Conservation (phyloP, 2,329 filamentous ascomycete genomes). For the Gyromitra esculenta region DNA sequence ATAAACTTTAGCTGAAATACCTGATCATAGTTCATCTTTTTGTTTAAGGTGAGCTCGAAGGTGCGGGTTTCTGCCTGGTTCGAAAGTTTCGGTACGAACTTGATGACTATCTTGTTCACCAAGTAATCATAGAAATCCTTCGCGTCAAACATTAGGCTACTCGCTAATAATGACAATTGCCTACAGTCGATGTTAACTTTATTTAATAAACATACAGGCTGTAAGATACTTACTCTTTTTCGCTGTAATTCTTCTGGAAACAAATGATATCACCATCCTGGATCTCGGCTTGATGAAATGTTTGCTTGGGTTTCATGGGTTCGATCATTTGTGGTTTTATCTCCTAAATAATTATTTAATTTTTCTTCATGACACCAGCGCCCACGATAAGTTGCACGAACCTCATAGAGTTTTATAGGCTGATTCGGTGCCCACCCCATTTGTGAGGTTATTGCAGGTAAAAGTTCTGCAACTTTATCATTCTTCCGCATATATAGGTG, state of each 20-base stretch:
- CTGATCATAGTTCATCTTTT: conserved; percentile 89
- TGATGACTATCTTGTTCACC: conserved; percentile 80
- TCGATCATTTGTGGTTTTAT: conserved; percentile 99
- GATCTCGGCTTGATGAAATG: conserved; percentile 88
- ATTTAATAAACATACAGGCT: conserved; percentile 7
- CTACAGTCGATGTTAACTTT: conserved; percentile 47
- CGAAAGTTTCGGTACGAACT: conserved; percentile 73
- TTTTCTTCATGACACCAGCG: conserved; percentile 52
- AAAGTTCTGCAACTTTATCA: conserved; percentile 83
- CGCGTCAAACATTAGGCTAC: conserved; percentile 71
- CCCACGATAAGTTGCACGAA: conserved; percentile 58
- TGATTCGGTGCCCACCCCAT: conserved; percentile 88
- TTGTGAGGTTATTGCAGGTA: conserved; percentile 76
- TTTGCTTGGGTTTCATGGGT: conserved; percentile 87
- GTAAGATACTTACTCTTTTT: conserved; percentile 61
- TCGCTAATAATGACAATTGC: conserved; percentile 56
- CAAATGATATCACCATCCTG: conserved; percentile 97
- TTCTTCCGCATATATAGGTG: conserved; percentile 88
- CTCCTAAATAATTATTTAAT: conserved; percentile 67
- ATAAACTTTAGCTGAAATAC: conserved; percentile 37
- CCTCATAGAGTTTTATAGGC: conserved; percentile 79
- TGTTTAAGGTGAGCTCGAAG: conserved; percentile 82
- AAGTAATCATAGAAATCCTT: conserved; percentile 93
- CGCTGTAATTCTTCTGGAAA: conserved; percentile 76
- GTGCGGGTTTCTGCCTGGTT: conserved; percentile 68